Evolutionary conservation across 768 basidiomycete species (phyloP), one percentile per base, ranked within the genome.

Genomic region (Mycena venus): DNA sequence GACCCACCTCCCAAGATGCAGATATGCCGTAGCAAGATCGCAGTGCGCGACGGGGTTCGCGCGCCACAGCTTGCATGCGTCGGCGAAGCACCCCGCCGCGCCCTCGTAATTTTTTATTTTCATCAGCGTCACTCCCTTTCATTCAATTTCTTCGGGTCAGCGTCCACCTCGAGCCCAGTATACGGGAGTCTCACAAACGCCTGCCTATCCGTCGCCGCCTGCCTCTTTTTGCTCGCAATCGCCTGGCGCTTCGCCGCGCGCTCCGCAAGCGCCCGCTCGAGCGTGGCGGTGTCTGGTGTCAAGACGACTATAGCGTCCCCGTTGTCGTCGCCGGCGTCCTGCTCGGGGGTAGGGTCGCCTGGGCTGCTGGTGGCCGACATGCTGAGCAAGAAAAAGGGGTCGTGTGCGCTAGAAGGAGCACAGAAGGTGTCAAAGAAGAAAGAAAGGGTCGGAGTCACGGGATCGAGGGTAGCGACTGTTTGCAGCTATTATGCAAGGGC

Each of bases 1-100:
- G n/a, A n/a, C 75, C 19, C 55, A 77, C 75, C 72, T 59, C 40
- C 72, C 75, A 5, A 74, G 72, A 51, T 77, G 75, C 17, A 77
- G 55, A 44, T 71, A 77, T 59, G 75, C 75, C 8, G 75, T 77
- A 21, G 75, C 75, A 31, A 77, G 75, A 47, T 77, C 75, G 32
- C 75, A 77, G 53, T 71, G 72, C 2, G 59, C 47, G 14, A 77
- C 72, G 23, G 75, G 69, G 38, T 77, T 77, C 6, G 60, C 23
- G 38, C 69, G 64, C 75, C 75, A 77, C 14, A 74, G 55, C 10
- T 17, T 68, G 56, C 72, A 77, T 1, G 75, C 75, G 10, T 77
- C 72, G 0, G 64, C 65, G 25, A 77, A 77, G 36, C 64, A 61
- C 42, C 15, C 34, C 23, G 59, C 75, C 14, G 75, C 75, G 60